Percentiles rank a stretch among this genome's conserved stretches.
These are phyloP conservation scores for Candida succiphila DNA, from an alignment of 805 yeast species.

Conservation along the genomic window DNA sequence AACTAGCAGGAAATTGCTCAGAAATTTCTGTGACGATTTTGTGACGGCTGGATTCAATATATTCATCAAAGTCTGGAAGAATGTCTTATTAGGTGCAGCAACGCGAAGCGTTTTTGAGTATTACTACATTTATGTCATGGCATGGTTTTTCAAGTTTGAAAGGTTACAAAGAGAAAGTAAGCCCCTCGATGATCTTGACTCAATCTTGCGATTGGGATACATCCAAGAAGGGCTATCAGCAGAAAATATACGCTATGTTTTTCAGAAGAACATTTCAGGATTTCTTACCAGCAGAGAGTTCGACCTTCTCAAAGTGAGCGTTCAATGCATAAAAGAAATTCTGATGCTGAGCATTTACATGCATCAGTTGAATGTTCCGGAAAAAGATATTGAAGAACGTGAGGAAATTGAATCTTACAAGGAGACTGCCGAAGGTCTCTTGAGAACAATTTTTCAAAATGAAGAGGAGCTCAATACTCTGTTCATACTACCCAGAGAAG, in stretches of 20 bases:
- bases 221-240: constrained; percentile 43
- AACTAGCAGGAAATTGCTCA: constrained; percentile 14
- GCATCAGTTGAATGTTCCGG: constrained; percentile 11
- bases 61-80: background rate
- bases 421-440: constrained; percentile 25
- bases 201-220: constrained; percentile 16
- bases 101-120: constrained; percentile 18
- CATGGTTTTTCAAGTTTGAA: constrained; percentile 75
- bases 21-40: constrained; percentile 44
- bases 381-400: constrained; percentile 27
- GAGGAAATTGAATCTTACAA: constrained; percentile 27
- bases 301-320: constrained; percentile 59
- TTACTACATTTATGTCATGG: constrained; percentile 47
- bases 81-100: constrained; percentile 30
- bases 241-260: constrained; percentile 44
- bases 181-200: constrained; percentile 13
- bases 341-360: constrained; percentile 32
- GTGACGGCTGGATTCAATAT: constrained; percentile 55
- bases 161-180: constrained; percentile 24
- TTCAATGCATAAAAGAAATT: constrained; percentile 58
- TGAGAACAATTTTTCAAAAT: constrained; percentile 58
- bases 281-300: constrained; percentile 35
- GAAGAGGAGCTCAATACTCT: constrained; percentile 48
- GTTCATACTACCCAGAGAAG: constrained; percentile 49
- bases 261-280: constrained; percentile 24